Percentiles rank a stretch among this genome's conserved stretches.
phyloP scores from a whole-genome alignment of 2,329 filamentous ascomycete species.

The Cadophora luteo-olivacea region DNA sequence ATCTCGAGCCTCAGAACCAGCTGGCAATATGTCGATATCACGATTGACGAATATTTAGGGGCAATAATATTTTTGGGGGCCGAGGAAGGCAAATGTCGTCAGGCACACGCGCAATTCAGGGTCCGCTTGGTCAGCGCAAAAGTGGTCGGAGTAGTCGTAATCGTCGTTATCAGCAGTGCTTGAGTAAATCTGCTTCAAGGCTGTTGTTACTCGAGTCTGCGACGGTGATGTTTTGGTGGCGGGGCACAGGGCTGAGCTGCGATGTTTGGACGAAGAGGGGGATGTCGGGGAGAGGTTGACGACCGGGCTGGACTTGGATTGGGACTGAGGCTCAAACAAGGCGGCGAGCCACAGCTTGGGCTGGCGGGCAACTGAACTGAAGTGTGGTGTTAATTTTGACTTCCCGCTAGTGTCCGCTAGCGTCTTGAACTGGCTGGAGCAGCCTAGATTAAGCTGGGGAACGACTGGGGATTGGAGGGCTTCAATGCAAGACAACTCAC shows the following conservation, averaged over 20 bases:
- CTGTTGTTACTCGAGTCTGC: slow-evolving; percentile 15
- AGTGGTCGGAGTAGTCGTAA: not conserved
- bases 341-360: not conserved
- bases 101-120: slow-evolving; percentile 28
- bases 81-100: slow-evolving; percentile 14
- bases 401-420: slow-evolving; percentile 10
- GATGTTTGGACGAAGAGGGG: slow-evolving; percentile 12
- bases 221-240: not conserved
- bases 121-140: slow-evolving; percentile 31
- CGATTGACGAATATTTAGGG: not conserved
- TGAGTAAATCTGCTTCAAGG: not conserved
- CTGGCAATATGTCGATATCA: not conserved
- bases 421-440: not conserved
- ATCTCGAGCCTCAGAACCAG: slow-evolving; percentile 11
- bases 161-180: not conserved
- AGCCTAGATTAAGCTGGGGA: not conserved
- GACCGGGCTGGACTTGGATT: not conserved
- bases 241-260: slow-evolving; percentile 29
- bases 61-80: slow-evolving; percentile 5
- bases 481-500: not conserved
- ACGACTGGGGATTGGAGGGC: not conserved
- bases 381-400: slow-evolving; percentile 2
- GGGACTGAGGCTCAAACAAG: slow-evolving; percentile 14
- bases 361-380: too few relatives aligned
- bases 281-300: slow-evolving; percentile 13